A percentile compares a stretch with the other conserved stretches of the same genome.
Evolutionary conservation across 2,329 filamentous ascomycete species (phyloP).

Genomic region (Penicillium psychrosexuale): DNA sequence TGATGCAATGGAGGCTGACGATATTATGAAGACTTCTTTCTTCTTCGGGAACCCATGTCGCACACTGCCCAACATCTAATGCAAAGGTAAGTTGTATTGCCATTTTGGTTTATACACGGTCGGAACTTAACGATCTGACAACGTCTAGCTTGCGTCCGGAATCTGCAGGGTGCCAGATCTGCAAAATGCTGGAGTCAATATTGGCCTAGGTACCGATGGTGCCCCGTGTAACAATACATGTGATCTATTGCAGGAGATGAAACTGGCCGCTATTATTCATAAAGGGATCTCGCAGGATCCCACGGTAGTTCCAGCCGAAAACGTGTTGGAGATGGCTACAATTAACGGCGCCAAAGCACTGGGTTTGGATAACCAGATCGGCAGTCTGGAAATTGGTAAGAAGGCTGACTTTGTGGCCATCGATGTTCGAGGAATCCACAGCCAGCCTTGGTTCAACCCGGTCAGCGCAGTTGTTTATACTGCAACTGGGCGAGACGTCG

Average conservation of each 20-base stretch:
- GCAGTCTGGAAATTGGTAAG: constrained; percentile 35
- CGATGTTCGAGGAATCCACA: constrained; percentile 32
- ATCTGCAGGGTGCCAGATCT: constrained; percentile 49
- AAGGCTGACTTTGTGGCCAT: constrained; percentile 26
- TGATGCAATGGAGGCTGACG: not conserved
- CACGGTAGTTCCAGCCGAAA: constrained; percentile 42
- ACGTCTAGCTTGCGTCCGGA: constrained; percentile 45
- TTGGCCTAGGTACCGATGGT: constrained; percentile 52
- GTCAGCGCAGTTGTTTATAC: constrained; percentile 46
- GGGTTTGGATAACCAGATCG: constrained; percentile 38
- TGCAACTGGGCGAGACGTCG: constrained; percentile 45
- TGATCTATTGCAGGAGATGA: constrained; percentile 54
- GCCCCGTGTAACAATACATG: constrained; percentile 54
- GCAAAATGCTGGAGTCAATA: constrained; percentile 44
- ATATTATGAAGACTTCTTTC: constrained; percentile 26
- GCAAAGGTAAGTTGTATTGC: constrained; percentile 33
- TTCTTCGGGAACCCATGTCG: constrained; percentile 45
- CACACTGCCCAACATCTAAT: constrained; percentile 54
- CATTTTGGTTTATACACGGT: not conserved
- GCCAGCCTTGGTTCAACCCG: constrained; percentile 42
- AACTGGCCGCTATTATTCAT: constrained; percentile 51
- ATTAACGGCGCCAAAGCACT: constrained; percentile 49
- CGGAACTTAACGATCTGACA: not conserved
- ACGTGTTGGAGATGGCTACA: constrained; percentile 50
- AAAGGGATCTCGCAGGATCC: constrained; percentile 46